A percentile compares a stretch with the other conserved stretches of the same genome.
Evolutionary conservation across 805 yeast genomes (phyloP).

Genomic region (Scheffersomyces ergatensis): DNA sequence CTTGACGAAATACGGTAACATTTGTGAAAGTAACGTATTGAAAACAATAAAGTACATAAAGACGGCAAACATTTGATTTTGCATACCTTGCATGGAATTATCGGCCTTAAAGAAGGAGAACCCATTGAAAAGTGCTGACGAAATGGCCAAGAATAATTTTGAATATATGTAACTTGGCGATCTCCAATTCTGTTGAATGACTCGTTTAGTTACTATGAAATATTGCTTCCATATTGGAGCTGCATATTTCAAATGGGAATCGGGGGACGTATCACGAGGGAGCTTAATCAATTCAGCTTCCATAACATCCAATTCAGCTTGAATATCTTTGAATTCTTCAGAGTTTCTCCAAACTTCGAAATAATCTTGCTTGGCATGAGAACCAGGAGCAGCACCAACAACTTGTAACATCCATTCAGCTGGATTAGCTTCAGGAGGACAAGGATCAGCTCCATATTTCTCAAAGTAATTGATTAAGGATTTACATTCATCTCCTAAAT

Average conservation of each 20-base stretch:
- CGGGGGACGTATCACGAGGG: slow-evolving; percentile 23
- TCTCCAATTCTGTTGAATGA: slow-evolving; percentile 45
- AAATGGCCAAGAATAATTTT: slow-evolving; percentile 53
- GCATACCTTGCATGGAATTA: slow-evolving; percentile 55
- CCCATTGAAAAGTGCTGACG: slow-evolving; percentile 65
- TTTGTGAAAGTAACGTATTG: slow-evolving; percentile 38
- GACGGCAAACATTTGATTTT: slow-evolving; percentile 61
- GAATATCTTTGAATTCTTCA: slow-evolving; percentile 55
- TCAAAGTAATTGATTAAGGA: slow-evolving; percentile 67
- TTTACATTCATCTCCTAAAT: slow-evolving; percentile 62
- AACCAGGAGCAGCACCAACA: slow-evolving; percentile 81
- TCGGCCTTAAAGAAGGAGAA: slow-evolving; percentile 67
- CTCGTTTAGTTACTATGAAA: slow-evolving; percentile 28
- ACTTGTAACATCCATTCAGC: slow-evolving; percentile 88
- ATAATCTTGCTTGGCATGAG: slow-evolving; percentile 70
- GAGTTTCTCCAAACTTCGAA: slow-evolving; percentile 78
- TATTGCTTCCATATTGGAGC: slow-evolving; percentile 25
- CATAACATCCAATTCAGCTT: slow-evolving; percentile 61
- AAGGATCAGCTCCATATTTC: slow-evolving; percentile 58
- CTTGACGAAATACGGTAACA: slow-evolving; percentile 42
- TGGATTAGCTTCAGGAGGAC: slow-evolving; percentile 38
- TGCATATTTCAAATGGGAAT: slow-evolving; percentile 27
- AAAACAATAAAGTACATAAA: slow-evolving; percentile 44
- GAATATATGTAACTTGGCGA: slow-evolving; percentile 61
- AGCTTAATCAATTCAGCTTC: slow-evolving; percentile 47